A percentile compares a stretch with the other conserved stretches of the same genome.
These are phyloP conservation scores for Fusarium pseudocircinatum DNA, from an alignment of 2,329 filamentous ascomycete genomes.

Conservation along the genomic window DNA sequence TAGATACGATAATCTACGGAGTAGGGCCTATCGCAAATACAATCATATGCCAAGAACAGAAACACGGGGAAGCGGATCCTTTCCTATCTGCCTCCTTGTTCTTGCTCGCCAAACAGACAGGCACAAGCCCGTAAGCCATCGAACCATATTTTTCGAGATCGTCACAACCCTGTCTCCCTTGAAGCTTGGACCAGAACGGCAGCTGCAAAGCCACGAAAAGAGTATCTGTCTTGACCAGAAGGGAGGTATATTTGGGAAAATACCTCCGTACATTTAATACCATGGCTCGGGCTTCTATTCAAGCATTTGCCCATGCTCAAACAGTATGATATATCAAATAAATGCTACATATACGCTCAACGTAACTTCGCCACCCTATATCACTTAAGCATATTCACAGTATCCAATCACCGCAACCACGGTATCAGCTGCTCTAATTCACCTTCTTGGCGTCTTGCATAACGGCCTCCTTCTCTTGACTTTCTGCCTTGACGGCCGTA, in stretches of 20 bases:
- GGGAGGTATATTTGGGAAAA: neutral
- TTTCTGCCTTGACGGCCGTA: conserved; percentile 11
- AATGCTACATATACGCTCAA: conserved; percentile 18
- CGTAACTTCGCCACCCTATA: conserved; percentile 2
- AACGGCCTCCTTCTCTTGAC: conserved; percentile 21
- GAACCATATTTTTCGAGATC: conserved; percentile 11
- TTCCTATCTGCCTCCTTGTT: conserved; percentile 18
- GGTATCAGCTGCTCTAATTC: conserved; percentile 10
- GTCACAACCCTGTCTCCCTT: conserved; percentile 1
- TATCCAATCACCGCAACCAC: neutral
- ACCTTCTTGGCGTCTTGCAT: conserved; percentile 14
- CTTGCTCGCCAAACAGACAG: neutral
- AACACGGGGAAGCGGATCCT: conserved; percentile 26
- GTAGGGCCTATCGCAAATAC: conserved; percentile 8
- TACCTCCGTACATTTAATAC: neutral
- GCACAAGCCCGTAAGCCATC: conserved; percentile 25
- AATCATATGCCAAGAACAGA: conserved; percentile 23
- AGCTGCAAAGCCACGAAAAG: conserved; percentile 22
- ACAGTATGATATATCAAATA: neutral
- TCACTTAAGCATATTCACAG: conserved; percentile 9
- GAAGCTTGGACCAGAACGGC: conserved; percentile 25
- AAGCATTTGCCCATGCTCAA: neutral
- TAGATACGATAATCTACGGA: neutral
- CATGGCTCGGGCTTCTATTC: neutral
- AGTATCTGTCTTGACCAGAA: neutral